Evolutionary conservation across 306 rosid species (phyloP), one percentile per base, ranked within the genome.

Genomic region (Cajanus cajan): DNA sequence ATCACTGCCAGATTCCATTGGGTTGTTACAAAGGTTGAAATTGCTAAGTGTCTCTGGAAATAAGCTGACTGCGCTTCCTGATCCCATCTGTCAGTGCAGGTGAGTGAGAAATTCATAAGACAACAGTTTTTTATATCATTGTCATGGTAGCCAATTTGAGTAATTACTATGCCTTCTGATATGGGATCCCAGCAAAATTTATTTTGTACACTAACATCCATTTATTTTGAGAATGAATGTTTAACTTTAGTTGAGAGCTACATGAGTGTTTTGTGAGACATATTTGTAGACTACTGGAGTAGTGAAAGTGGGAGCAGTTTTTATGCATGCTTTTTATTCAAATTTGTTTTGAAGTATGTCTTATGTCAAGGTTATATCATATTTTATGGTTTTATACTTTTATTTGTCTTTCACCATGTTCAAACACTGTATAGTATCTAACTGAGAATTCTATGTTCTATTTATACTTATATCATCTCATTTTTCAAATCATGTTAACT

Each of bases 81-180:
- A 95, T 74, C 6, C 96, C 67, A 89, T 95, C 78, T 87, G 91
- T 82, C 93, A 86, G 7, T 95, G 98, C 99, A 90, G 92, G 99
- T 95, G 76, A 43, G 76, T 40, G 18, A 31, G 33, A 2, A 55
- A 62, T 78, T 73, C 63, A 13, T 62, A 24, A 24, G 52, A 73
- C 52, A 8, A 2, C 51, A 37, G 4, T 13, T 41, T 47, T 33
- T 78, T 15, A 22, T 45, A 36, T 8, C 18, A 11, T 41, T 54
- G 15, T 18, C 16, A 10, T 71, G 67, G 31, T 55, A 8, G 31
- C 34, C 34, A 64, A 36, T 43, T 65, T 16, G 66, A 36, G 40
- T 71, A n/a, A 21, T 62, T 45, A 18, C 62, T 66, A 16, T 22
- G 11, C 39, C 69, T 63, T 21, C 68, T 70, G 10, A 22, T 24